Conservation (phyloP, 306 rosid genomes). For the Hylodesmum podocarpum region DNA sequence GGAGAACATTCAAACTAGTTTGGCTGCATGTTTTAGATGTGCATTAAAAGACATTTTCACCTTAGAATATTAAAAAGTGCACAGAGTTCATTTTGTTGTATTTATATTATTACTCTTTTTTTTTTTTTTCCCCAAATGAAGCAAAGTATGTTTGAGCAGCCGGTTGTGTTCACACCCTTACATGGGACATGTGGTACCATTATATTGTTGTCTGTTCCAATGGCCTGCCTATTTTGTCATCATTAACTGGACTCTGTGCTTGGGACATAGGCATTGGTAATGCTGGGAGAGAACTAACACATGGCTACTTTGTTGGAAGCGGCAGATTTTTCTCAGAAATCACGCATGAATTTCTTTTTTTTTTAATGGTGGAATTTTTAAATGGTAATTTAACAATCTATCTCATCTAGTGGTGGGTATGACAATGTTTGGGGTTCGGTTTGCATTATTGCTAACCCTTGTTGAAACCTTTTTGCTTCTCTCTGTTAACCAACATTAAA, state of each 20-base stretch:
- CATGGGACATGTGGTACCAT: conserved; percentile 13
- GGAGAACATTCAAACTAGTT: not conserved
- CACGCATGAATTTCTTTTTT: no score
- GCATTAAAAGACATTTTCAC: not conserved
- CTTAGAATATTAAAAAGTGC: not conserved
- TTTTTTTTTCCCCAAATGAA: not conserved
- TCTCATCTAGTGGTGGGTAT: not conserved
- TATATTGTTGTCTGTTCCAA: conserved; percentile 23
- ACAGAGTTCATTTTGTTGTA: not conserved
- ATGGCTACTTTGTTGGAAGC: not conserved
- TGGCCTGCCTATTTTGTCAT: conserved; percentile 37
- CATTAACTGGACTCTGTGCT: conserved; percentile 9
- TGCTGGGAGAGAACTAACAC: not conserved
- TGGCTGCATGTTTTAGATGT: not conserved
- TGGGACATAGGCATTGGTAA: conserved; percentile 9
- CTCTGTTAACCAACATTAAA: not conserved
- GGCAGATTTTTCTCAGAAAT: conserved; percentile 16
- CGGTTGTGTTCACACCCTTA: conserved; percentile 13
- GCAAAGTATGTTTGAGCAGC: not conserved
- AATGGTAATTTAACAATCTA: not conserved
- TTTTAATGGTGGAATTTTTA: not conserved
- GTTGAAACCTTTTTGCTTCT: not conserved
- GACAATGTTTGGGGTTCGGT: not conserved
- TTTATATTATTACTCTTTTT: not conserved
- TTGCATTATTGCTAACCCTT: not conserved